Base-by-base conservation (phyloP, 73 alveolate genomes). In the Breviolum minutum region DNA sequence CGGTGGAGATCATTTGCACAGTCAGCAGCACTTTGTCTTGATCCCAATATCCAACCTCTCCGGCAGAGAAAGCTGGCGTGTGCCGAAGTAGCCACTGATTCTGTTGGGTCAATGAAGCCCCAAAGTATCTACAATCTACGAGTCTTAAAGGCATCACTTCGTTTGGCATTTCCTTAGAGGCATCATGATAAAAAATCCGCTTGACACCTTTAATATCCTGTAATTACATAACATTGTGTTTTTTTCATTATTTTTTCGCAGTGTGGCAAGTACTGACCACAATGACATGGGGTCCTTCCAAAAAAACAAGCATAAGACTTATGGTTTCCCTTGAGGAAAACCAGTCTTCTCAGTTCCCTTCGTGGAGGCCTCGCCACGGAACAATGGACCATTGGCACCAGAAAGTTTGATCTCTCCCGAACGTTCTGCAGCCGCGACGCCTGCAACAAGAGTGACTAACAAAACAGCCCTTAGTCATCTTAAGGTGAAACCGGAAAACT, bases 1-100 rank as follows among this genome's bases (percentile, higher is more conserved):
- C 98, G 0, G 98, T 92, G 98, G 98, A 76, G 91, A 92, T 63
- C 98, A 92, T 92, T 90, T 92, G 98, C 80, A 92, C 98, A 13
- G 98, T 92, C 60, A 92, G 29, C 54, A 92, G 98, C 80, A 92
- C 98, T 54, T 11, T 6, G 68, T 92, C 90, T 69, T 92, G 98
- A 84, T 92, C 90, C 98, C 98, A 92, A 17, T 92, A 76, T 10
- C 98, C 98, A 11, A 74, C 98, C 98, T 92, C 60, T 40, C 54
- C 3, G 54, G 54, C 54, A 40, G 3, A 40, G 54, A 22, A 11
- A 77, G 54, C 3, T 40, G 54, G 54, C 17, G 27, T 8, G 82
- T 29, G 24, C 24, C 32, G 7, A 69, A 69, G 79, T 17, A 2
- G 79, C 79, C 26, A 20, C 79, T 73, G 26, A 14, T 19, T 26